These are phyloP conservation scores for Chytriomyces hyalinus DNA, from an alignment of 192 early-diverging fungal genomes.

Conservation along the genomic window DNA sequence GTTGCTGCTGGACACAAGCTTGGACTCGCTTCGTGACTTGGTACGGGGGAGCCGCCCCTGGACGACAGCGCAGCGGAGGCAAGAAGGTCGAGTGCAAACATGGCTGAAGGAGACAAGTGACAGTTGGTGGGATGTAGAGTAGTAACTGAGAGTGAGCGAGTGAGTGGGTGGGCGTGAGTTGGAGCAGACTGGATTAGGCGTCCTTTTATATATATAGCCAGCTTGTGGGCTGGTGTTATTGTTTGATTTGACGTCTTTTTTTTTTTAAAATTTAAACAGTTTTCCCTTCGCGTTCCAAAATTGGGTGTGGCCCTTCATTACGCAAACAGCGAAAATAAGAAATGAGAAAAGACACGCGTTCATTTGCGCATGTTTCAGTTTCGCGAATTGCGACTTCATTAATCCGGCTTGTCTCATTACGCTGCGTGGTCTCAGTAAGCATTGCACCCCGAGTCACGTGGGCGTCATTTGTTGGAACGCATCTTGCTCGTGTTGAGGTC, in stretches of 20 bases:
- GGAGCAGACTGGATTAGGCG: background rate
- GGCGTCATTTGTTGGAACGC: too few relatives aligned
- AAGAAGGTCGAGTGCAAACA: conserved; percentile 19
- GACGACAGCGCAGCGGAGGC: conserved; percentile 7
- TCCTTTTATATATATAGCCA: background rate
- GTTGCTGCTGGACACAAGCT: background rate
- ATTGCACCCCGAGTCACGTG: too few relatives aligned
- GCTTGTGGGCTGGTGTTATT: background rate
- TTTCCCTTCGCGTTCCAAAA: background rate
- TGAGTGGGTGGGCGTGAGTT: background rate
- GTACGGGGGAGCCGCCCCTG: background rate
- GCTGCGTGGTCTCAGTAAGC: too few relatives aligned
- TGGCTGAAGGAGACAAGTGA: background rate
- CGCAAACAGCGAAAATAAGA: too few relatives aligned
- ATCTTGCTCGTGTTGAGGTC: too few relatives aligned
- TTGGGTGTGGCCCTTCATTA: too few relatives aligned
- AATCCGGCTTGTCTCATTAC: too few relatives aligned
- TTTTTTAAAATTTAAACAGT: background rate
- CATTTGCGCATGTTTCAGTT: too few relatives aligned
- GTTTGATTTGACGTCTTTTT: background rate
- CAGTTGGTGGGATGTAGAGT: background rate
- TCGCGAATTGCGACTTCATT: too few relatives aligned
- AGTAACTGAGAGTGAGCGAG: background rate
- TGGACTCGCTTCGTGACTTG: background rate
- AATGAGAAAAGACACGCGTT: too few relatives aligned